Conservation (phyloP, 2,329 filamentous ascomycete species). For the Ceratocystis ficicola region DNA sequence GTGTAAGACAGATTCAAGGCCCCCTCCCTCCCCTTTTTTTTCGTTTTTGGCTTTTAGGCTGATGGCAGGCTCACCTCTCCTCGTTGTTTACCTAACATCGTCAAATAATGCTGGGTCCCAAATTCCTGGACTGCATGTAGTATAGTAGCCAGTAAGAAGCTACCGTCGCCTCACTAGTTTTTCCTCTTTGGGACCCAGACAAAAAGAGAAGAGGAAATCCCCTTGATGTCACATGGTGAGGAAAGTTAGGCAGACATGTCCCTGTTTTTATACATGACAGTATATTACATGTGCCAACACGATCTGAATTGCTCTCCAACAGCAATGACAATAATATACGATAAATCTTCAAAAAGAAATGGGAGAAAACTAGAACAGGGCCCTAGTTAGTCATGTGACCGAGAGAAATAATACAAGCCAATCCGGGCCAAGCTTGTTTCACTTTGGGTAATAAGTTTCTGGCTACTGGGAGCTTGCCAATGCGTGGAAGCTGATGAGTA, state of each 20-base stretch:
- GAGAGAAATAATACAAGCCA: not conserved
- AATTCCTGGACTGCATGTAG: not conserved
- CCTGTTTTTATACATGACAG: not conserved
- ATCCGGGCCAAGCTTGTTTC: not conserved
- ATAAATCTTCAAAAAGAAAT: not conserved
- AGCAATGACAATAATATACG: not conserved
- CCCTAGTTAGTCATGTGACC: constrained; percentile 1
- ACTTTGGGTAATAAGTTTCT: not conserved
- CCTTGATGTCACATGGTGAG: constrained; percentile 7
- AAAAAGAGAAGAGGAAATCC: not conserved
- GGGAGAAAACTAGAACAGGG: not conserved
- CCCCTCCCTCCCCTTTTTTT: not conserved
- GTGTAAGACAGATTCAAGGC: constrained; percentile 1
- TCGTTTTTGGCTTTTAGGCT: not conserved
- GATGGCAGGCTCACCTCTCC: not conserved
- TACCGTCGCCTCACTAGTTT: not conserved
- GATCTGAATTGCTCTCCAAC: not conserved
- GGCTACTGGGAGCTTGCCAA: not conserved
- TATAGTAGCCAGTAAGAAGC: not conserved
- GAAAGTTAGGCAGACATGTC: not conserved
- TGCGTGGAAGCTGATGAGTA: not conserved
- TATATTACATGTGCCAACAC: not conserved
- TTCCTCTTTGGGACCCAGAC: not conserved
- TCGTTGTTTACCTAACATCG: not conserved
- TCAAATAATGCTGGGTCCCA: not conserved